phyloP scores from a whole-genome alignment of 208 protist species.

The Leishmania amazonensis region DNA sequence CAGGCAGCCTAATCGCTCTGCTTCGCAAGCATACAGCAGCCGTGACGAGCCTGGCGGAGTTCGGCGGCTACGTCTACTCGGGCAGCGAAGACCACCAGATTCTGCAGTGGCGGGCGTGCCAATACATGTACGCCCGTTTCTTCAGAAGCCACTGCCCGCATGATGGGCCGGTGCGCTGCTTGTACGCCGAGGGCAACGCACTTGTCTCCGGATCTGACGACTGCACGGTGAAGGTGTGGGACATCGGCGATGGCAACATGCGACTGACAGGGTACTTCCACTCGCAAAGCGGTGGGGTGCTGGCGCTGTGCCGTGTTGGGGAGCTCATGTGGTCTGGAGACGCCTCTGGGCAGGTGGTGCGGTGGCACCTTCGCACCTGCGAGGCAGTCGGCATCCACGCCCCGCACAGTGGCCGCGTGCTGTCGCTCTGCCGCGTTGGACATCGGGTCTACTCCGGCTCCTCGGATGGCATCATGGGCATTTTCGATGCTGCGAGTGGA shows the following conservation, averaged over 20 bases:
- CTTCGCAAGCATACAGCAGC: slow-evolving; percentile 56
- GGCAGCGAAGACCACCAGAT: slow-evolving; percentile 68
- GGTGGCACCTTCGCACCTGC: slow-evolving; percentile 72
- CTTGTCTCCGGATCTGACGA: slow-evolving; percentile 81
- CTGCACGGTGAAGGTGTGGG: slow-evolving; percentile 86
- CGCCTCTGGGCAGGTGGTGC: slow-evolving; percentile 57
- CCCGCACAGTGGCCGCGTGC: slow-evolving; percentile 56
- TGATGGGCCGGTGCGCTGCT: slow-evolving; percentile 61
- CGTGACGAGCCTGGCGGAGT: slow-evolving; percentile 76
- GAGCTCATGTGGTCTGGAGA: slow-evolving; percentile 87
- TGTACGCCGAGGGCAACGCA: slow-evolving; percentile 83
- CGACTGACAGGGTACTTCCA: slow-evolving; percentile 82
- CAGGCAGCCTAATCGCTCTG: slow-evolving; percentile 29
- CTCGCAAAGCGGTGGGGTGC: slow-evolving; percentile 56
- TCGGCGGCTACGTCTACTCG: slow-evolving; percentile 83
- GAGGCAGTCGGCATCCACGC: slow-evolving; percentile 55
- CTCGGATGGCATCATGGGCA: slow-evolving; percentile 72
- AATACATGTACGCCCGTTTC: slow-evolving; percentile 39
- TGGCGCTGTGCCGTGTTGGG: slow-evolving; percentile 71
- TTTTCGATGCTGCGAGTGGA: slow-evolving; percentile 52
- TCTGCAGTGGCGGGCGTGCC: slow-evolving; percentile 66
- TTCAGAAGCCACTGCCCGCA: slow-evolving; percentile 39
- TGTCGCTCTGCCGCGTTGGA: slow-evolving; percentile 62
- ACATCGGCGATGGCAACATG: slow-evolving; percentile 62
- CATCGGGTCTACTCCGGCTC: slow-evolving; percentile 70